phyloP scores from a whole-genome alignment of 2,329 filamentous ascomycete species.

The Metarhizium robertsii region DNA sequence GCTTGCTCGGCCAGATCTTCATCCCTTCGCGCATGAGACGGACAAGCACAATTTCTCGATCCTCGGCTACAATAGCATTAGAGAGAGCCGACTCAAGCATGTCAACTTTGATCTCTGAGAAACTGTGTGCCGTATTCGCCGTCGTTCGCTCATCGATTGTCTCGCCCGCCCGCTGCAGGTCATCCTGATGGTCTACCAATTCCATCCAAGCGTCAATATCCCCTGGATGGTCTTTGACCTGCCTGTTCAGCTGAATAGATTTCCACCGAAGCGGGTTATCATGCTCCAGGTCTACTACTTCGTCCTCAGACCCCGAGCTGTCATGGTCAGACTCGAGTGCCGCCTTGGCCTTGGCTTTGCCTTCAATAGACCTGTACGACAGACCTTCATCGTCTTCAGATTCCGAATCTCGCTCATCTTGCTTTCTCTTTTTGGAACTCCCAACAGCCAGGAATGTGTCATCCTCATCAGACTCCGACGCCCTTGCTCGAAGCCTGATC shows the following conservation, averaged over 20 bases:
- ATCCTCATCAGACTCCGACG: slow-evolving; percentile 9
- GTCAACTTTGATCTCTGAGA: slow-evolving; percentile 70
- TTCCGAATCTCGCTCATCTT: slow-evolving; percentile 19
- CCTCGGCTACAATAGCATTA: slow-evolving; percentile 35
- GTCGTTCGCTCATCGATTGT: slow-evolving; percentile 35
- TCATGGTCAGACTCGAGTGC: slow-evolving; percentile 41
- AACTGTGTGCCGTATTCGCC: slow-evolving; percentile 53
- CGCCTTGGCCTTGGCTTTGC: slow-evolving; percentile 44
- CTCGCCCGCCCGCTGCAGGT: slow-evolving; percentile 45
- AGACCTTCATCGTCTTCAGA: slow-evolving; percentile 39
- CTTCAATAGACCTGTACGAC: slow-evolving; percentile 58
- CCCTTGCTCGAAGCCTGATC: slow-evolving; percentile 28
- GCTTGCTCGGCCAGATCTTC: slow-evolving; percentile 62
- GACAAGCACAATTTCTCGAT: slow-evolving; percentile 52
- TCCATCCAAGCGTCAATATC: slow-evolving; percentile 67
- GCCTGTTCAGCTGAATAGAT: slow-evolving; percentile 52
- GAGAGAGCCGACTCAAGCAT: slow-evolving; percentile 70
- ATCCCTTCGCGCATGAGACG: slow-evolving; percentile 65
- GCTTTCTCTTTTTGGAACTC: slow-evolving; percentile 33
- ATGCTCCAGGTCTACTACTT: slow-evolving; percentile 19
- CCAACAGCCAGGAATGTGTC: slow-evolving; percentile 41
- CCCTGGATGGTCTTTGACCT: slow-evolving; percentile 54
- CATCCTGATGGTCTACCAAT: slow-evolving; percentile 70
- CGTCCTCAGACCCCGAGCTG: slow-evolving; percentile 33
- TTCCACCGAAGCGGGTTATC: slow-evolving; percentile 41